Conservation (phyloP, 2,329 filamentous ascomycete genomes). For the Davidsoniella virescens region DNA sequence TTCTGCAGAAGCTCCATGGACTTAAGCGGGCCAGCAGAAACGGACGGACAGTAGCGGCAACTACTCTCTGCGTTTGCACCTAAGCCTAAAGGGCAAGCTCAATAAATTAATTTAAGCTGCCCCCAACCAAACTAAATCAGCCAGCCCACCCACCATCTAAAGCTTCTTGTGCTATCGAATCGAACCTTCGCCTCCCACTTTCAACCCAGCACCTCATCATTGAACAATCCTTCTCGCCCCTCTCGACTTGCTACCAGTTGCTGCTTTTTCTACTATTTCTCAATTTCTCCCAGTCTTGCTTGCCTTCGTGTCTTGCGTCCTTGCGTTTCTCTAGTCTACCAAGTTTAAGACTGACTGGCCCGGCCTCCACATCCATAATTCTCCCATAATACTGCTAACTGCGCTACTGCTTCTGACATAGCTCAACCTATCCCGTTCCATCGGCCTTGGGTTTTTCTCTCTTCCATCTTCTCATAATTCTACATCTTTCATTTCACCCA, state of each 20-base stretch:
- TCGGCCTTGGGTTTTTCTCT: slow-evolving; percentile 1
- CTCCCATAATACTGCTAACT: slow-evolving; percentile 2
- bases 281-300: neutral
- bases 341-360: slow-evolving; percentile 3
- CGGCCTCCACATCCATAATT: slow-evolving; percentile 5
- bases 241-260: neutral
- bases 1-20: no score
- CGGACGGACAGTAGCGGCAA: no score
- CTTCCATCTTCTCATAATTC: slow-evolving; percentile 7
- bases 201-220: neutral
- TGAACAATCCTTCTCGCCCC: neutral
- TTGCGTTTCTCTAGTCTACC: neutral
- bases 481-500: neutral
- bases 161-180: no score
- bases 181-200: neutral
- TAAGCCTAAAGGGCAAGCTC: neutral
- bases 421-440: neutral
- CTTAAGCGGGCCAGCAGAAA: no score
- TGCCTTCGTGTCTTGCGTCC: neutral
- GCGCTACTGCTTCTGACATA: slow-evolving; percentile 5
- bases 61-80: no score
- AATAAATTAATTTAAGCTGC: neutral
- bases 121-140: neutral
- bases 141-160: neutral
- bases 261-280: neutral